These are phyloP conservation scores for Cystobasidium sp. DNA, from an alignment of 1,284 basidiomycete species.

Conservation along the genomic window DNA sequence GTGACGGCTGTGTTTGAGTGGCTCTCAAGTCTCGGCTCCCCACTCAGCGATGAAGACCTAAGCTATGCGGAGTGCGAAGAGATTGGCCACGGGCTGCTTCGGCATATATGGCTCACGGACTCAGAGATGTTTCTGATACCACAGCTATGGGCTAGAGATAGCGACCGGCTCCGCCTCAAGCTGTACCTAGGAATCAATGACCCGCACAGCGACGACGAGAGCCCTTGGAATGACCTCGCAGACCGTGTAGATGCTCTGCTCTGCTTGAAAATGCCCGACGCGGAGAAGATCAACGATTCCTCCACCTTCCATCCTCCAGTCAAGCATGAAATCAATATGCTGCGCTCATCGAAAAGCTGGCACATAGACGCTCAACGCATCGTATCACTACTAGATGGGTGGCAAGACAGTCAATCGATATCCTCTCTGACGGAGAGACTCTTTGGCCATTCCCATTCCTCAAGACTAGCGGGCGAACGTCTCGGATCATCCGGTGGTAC, in stretches of 20 bases:
- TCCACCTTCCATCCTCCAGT: not conserved
- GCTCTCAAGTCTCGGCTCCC: not conserved
- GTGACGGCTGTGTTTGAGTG: not conserved
- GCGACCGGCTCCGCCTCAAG: not conserved
- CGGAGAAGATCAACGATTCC: not conserved
- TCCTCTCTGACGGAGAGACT: not conserved
- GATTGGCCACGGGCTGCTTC: not conserved
- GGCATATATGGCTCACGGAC: constrained; percentile 15
- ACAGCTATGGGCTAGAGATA: not conserved
- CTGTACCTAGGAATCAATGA: not conserved
- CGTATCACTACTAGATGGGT: not conserved
- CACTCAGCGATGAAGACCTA: not conserved
- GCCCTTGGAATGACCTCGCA: not conserved
- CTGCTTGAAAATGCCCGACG: not conserved
- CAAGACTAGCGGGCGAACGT: not conserved
- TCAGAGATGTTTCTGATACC: constrained; percentile 18
- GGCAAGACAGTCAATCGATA: not conserved
- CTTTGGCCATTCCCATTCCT: not conserved
- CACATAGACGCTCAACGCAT: not conserved
- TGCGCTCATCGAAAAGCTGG: not conserved
- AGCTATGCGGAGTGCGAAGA: not conserved
- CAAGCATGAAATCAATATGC: not conserved
- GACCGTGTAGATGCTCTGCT: not conserved
- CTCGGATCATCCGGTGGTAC: too few species aligned
- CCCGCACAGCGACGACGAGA: not conserved